phyloP scores from a whole-genome alignment of 2,329 filamentous ascomycete species.

The Aureobasidium uvarum region DNA sequence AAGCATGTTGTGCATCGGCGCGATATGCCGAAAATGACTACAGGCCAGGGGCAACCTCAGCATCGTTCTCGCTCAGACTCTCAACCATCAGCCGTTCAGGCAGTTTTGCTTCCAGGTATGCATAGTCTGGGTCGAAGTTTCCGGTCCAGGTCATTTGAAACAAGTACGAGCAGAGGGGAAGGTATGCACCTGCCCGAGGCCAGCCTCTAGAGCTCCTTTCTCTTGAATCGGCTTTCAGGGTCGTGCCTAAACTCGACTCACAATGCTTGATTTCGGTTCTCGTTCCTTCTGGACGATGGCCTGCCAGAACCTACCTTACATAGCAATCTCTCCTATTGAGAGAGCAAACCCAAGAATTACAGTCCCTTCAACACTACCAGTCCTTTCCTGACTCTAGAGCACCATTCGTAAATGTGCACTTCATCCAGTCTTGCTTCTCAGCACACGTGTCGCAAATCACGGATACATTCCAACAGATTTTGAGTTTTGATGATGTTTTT shows the following conservation, averaged over 20 bases:
- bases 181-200: not conserved
- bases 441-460: not conserved
- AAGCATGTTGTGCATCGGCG: not conserved
- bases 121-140: not conserved
- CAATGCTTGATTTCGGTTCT: not conserved
- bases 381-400: not conserved
- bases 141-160: not conserved
- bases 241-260: not conserved
- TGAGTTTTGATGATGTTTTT: slow-evolving; percentile 3
- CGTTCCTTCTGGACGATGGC: not conserved
- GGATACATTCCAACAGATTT: not conserved
- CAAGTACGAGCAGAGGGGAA: not conserved
- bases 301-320: not conserved
- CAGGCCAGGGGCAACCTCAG: not conserved
- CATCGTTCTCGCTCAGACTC: not conserved
- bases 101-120: not conserved
- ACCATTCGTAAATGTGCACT: not conserved
- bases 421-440: not conserved
- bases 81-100: not conserved
- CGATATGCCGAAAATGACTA: not conserved
- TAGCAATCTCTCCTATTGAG: not conserved
- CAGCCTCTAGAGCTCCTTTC: not conserved
- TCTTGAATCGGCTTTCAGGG: not conserved
- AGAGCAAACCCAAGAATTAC: not conserved
- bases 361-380: not conserved